phyloP scores from a whole-genome alignment of 352 stramenopile genomes.

The Phytopythium litorale region DNA sequence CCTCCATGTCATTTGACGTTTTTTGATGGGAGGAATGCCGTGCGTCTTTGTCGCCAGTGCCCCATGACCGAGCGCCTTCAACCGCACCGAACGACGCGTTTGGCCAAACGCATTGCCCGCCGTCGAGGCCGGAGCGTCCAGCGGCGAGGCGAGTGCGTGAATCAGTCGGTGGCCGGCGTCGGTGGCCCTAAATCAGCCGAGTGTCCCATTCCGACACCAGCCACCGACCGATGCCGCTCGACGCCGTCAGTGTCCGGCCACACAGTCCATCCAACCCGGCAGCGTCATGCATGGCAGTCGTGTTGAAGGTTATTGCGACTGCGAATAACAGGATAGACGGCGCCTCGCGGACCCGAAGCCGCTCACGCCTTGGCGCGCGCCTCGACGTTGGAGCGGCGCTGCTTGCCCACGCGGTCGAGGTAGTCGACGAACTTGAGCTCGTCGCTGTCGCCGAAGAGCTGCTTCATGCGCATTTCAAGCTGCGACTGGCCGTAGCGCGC shows the following conservation, averaged over 20 bases:
- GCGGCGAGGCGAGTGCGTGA: neutral
- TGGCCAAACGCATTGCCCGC: neutral
- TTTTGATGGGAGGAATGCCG: neutral
- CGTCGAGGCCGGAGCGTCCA: neutral
- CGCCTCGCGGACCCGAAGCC: no score
- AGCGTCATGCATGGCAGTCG: neutral
- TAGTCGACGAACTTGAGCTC: conserved; percentile 81
- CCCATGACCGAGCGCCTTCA: neutral
- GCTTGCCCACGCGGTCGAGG: conserved; percentile 66
- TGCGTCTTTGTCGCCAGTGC: neutral
- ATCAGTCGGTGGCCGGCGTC: neutral
- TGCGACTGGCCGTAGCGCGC: conserved; percentile 87
- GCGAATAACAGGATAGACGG: neutral
- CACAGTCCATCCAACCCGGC: neutral
- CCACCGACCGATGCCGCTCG: neutral
- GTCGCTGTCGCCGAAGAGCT: conserved; percentile 87
- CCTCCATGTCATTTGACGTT: no score
- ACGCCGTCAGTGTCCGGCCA: no score
- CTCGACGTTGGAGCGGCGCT: conserved; percentile 63
- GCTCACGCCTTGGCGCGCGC: conserved; percentile 41
- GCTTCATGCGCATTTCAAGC: conserved; percentile 90
- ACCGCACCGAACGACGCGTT: neutral
- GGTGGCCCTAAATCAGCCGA: neutral
- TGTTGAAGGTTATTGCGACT: neutral
- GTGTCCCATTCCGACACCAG: neutral